Evolutionary conservation across 257 asterid species (phyloP).

Genomic region (Anisodus acutangulus): DNA sequence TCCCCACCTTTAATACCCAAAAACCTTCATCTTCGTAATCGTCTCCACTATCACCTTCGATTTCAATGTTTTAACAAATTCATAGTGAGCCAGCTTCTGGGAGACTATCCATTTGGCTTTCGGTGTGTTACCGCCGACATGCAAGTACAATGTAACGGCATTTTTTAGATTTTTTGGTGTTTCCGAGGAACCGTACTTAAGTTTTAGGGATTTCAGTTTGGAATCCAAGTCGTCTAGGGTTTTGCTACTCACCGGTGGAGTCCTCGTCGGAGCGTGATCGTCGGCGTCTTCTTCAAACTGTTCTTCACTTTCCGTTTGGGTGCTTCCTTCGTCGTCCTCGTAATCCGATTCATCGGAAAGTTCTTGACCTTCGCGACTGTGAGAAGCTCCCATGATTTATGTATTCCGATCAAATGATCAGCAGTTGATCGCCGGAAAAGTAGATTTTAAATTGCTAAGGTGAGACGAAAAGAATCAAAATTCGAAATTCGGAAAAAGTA

Average conservation of each 20-base stretch:
- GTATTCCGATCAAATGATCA: not conserved
- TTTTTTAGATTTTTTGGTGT: slow-evolving; percentile 47
- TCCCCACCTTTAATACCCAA: slow-evolving; percentile 84
- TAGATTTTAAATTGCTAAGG: not conserved
- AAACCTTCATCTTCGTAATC: slow-evolving; percentile 56
- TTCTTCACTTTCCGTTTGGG: slow-evolving; percentile 46
- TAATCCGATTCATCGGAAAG: slow-evolving; percentile 83
- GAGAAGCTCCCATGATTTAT: slow-evolving; percentile 79
- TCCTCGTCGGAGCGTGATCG: slow-evolving; percentile 34
- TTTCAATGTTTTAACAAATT: slow-evolving; percentile 58
- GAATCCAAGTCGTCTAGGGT: slow-evolving; percentile 74
- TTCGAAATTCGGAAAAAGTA: not conserved
- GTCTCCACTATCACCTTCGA: slow-evolving; percentile 45
- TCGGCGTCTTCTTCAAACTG: slow-evolving; percentile 53
- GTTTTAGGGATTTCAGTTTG: slow-evolving; percentile 66
- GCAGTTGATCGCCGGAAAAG: not conserved
- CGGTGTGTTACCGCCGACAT: slow-evolving; percentile 92
- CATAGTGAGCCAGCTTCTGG: slow-evolving; percentile 59
- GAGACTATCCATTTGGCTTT: slow-evolving; percentile 86
- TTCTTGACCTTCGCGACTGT: slow-evolving; percentile 93
- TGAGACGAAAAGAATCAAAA: not conserved
- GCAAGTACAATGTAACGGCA: slow-evolving; percentile 77
- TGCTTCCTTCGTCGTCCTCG: slow-evolving; percentile 49
- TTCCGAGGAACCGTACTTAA: slow-evolving; percentile 64
- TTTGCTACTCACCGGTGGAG: slow-evolving; percentile 41